phyloP scores from a whole-genome alignment of 176 grass and related monocot species.

The Aegilops umbellulata region DNA sequence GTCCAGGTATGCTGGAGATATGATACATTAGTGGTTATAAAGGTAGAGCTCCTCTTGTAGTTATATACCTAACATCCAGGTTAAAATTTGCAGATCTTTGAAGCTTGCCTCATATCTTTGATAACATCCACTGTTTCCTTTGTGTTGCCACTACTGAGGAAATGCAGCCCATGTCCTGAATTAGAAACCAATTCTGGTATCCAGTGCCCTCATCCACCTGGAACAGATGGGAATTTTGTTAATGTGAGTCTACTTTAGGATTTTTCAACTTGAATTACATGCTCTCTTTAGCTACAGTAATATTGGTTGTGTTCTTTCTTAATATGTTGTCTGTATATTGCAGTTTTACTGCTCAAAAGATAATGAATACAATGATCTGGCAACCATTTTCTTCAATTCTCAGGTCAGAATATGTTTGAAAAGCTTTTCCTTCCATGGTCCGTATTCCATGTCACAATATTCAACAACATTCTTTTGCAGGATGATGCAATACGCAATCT shows the following conservation, averaged over 20 bases:
- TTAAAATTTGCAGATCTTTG: constrained; percentile 66
- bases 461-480: constrained; percentile 44
- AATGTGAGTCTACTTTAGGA: constrained; percentile 57
- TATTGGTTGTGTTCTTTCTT: constrained; percentile 9
- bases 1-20: constrained; percentile 59
- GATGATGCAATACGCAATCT: constrained; percentile 99
- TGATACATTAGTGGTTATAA: background rate
- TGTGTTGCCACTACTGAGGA: constrained; percentile 82
- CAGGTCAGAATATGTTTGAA: constrained; percentile 53
- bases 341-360: constrained; percentile 97
- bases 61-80: constrained; percentile 9
- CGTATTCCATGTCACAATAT: constrained; percentile 27
- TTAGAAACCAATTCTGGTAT: constrained; percentile 78
- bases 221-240: constrained; percentile 98
- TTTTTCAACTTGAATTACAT: constrained; percentile 15
- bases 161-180: constrained; percentile 86
- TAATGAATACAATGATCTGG: constrained; percentile 98
- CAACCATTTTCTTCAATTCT: constrained; percentile 99
- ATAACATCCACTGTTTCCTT: constrained; percentile 88
- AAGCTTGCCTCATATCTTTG: constrained; percentile 96
- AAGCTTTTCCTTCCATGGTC: background rate
- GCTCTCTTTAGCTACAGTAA: background rate
- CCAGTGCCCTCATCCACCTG: constrained; percentile 94
- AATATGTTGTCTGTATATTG: constrained; percentile 28
- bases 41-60: background rate